Evolutionary conservation across 1,284 basidiomycete species (phyloP), one percentile per base, ranked within the genome.

Genomic region (Ceratobasidium sp.): DNA sequence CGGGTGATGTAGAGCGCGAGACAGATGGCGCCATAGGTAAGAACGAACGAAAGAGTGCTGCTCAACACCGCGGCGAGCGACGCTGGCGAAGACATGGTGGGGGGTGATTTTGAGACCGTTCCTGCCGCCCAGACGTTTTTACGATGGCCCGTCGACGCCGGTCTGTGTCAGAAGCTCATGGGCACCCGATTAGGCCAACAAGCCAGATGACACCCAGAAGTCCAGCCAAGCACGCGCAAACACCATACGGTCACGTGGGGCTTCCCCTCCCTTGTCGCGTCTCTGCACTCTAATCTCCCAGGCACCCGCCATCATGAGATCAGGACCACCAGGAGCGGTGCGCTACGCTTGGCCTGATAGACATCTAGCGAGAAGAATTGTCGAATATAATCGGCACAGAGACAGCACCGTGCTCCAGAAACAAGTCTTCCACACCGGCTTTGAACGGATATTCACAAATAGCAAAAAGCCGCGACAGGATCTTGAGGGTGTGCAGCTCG

Each of bases 321-420:
- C 43, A 16, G 53, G 18, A 32, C 36, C 48, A 18, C 55, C 67
- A 34, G 67, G 67, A 18, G 32, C 39, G 16, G 67, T 70, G 12
- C 67, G 67, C 4, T 70, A 70, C 34, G 67, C 67, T 10, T 70
- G 67, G 67, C 67, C 67, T 8, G 67, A 70, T 30, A 57, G 41
- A 48, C 67, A 41, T 3, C 53, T 70, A 46, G 67, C 23, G 12
- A 55, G 55, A 70, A 58, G 43, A 32, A 6, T 46, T 10, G 34
- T 70, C 26, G 67, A 70, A 23, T 34, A 28, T n/a, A 30, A 26
- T 46, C 67, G 67, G 26, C 67, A 70, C 23, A 30, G 30, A 10
- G 53, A 45, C 30, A 28, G 39, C 36, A 18, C 43, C 16, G 39
- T 34, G 21, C 53, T 39, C 8, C 43, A 70, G 26, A 70, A 70